A percentile compares a stretch with the other conserved stretches of the same genome.
These are phyloP conservation scores for Cytospora paraplurivora DNA, from an alignment of 2,329 filamentous ascomycete species.

Conservation along the genomic window DNA sequence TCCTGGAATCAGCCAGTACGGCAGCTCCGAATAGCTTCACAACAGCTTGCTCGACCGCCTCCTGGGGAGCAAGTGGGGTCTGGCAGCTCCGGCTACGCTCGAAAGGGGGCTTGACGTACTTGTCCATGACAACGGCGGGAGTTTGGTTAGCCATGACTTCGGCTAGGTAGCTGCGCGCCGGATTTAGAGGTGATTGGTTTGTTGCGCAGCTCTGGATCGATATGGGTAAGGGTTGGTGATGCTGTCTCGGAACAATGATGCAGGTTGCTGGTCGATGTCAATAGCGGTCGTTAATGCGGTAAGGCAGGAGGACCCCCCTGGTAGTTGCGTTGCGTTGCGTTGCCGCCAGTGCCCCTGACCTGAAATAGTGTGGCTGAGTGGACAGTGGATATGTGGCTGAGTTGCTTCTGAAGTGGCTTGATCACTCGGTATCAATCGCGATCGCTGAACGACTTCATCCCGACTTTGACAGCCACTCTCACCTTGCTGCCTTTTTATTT, in stretches of 20 bases:
- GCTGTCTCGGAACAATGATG: slow-evolving; percentile 18
- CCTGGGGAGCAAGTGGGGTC: slow-evolving; percentile 30
- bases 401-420: not conserved
- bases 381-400: slow-evolving; percentile 1
- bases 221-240: slow-evolving; percentile 11
- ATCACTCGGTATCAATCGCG: not conserved
- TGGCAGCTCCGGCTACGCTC: slow-evolving; percentile 30
- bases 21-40: slow-evolving; percentile 26
- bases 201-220: slow-evolving; percentile 27
- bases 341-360: slow-evolving; percentile 21
- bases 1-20: not conserved
- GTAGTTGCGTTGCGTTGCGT: slow-evolving; percentile 15
- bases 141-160: slow-evolving; percentile 91
- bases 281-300: slow-evolving; percentile 17
- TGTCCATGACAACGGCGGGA: slow-evolving; percentile 99
- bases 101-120: slow-evolving; percentile 67
- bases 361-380: slow-evolving; percentile 18
- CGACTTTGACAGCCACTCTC: not conserved
- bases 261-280: slow-evolving; percentile 15
- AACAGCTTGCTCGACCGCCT: slow-evolving; percentile 28
- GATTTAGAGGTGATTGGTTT: slow-evolving; percentile 34
- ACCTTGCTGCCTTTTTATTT: not conserved
- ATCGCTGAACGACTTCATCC: not conserved
- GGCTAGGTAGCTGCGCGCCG: slow-evolving; percentile 31
- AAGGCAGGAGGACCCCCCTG: slow-evolving; percentile 19